phyloP scores from a whole-genome alignment of 805 yeast species.

The Tetrapisispora pingtungensis region DNA sequence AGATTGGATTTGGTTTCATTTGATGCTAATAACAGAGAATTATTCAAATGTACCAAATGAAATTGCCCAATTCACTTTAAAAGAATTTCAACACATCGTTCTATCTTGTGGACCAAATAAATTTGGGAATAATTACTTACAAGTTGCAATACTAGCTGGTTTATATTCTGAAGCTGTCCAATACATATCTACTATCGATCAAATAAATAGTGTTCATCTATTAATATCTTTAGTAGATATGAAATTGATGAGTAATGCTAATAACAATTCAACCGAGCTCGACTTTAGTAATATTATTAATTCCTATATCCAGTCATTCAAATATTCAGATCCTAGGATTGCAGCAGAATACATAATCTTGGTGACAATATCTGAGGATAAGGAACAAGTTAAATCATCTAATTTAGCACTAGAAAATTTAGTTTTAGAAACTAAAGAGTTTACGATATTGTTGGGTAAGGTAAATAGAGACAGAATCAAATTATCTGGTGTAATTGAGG shows the following conservation, averaged over 20 bases:
- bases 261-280: constrained; percentile 12
- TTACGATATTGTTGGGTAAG: constrained; percentile 72
- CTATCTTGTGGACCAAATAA: constrained; percentile 62
- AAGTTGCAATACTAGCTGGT: constrained; percentile 64
- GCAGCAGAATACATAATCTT: constrained; percentile 83
- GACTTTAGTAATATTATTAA: constrained; percentile 59
- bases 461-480: constrained; percentile 67
- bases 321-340: constrained; percentile 75
- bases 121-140: constrained; percentile 65
- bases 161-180: constrained; percentile 72
- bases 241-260: constrained; percentile 39
- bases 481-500: constrained; percentile 75
- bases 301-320: constrained; percentile 71
- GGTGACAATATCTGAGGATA: constrained; percentile 44
- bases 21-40: constrained; percentile 60
- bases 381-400: constrained; percentile 44
- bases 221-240: constrained; percentile 72
- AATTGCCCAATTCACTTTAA: constrained; percentile 61
- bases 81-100: constrained; percentile 64
- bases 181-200: constrained; percentile 44
- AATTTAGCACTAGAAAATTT: constrained; percentile 78
- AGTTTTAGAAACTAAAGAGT: constrained; percentile 78
- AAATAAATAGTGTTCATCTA: constrained; percentile 81
- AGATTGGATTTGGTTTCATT: constrained; percentile 95
- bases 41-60: constrained; percentile 39